A percentile compares a stretch with the other conserved stretches of the same genome.
These are phyloP conservation scores for Capsicum baccatum DNA, from an alignment of 257 asterid species.

Conservation along the genomic window DNA sequence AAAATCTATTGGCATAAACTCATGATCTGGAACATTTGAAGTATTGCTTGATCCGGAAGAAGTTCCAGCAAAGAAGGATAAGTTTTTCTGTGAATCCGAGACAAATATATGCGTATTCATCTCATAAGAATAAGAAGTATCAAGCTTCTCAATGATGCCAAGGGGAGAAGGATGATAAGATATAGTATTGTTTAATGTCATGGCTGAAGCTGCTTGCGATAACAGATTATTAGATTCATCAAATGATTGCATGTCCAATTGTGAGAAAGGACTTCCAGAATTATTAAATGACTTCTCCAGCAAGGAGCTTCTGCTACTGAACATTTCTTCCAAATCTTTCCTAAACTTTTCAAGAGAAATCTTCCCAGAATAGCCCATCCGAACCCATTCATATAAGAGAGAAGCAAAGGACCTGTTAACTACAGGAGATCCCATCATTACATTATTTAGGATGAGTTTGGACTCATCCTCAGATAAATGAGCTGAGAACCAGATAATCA, in stretches of 20 bases:
- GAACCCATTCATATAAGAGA: constrained; percentile 58
- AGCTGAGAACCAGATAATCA: constrained; percentile 73
- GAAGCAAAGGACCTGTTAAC: constrained; percentile 58
- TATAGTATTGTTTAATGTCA: constrained; percentile 26
- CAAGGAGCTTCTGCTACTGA: constrained; percentile 63
- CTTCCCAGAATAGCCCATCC: constrained; percentile 69
- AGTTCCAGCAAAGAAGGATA: constrained; percentile 47
- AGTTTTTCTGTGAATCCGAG: constrained; percentile 52
- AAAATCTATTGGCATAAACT: constrained; percentile 66
- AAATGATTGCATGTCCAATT: constrained; percentile 28
- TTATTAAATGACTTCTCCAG: constrained; percentile 50
- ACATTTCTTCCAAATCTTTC: constrained; percentile 58
- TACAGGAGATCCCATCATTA: constrained; percentile 52
- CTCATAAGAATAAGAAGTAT: constrained; percentile 42
- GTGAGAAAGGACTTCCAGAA: constrained; percentile 32
- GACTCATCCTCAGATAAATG: constrained; percentile 66
- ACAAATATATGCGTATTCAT: constrained; percentile 53
- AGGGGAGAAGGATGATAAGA: constrained; percentile 17
- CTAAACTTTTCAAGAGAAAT: constrained; percentile 60
- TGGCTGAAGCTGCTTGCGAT: constrained; percentile 47
- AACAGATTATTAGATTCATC: constrained; percentile 37
- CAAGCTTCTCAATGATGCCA: constrained; percentile 35
- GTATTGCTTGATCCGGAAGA: constrained; percentile 36
- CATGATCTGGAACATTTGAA: constrained; percentile 38
- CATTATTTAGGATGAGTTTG: constrained; percentile 52